phyloP scores from a whole-genome alignment of 2,329 filamentous ascomycete species.

The Fusarium graminum region DNA sequence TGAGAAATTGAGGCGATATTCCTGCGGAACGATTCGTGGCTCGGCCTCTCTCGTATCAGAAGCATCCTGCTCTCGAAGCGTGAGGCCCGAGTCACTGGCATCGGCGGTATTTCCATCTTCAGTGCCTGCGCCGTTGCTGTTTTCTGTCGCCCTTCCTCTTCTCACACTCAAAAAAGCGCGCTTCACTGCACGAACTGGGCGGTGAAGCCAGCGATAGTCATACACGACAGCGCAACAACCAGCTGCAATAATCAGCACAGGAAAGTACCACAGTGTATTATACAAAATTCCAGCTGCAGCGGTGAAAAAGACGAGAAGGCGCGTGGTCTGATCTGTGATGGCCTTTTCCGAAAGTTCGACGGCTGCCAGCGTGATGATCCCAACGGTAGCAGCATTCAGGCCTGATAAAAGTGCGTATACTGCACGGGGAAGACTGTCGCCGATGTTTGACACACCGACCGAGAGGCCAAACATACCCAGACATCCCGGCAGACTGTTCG shows the following conservation, averaged over 20 bases:
- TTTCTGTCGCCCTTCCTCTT: fast-evolving
- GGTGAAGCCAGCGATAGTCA: slow-evolving; percentile 57
- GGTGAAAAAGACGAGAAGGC: slow-evolving; percentile 73
- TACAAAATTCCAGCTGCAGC: slow-evolving; percentile 76
- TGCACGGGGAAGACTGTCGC: slow-evolving; percentile 67
- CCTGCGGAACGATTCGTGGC: slow-evolving; percentile 51
- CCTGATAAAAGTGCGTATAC: slow-evolving; percentile 79
- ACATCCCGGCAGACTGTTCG: slow-evolving; percentile 71
- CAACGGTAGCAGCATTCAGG: slow-evolving; percentile 78
- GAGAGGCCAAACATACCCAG: slow-evolving; percentile 77
- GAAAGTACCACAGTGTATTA: slow-evolving; percentile 82
- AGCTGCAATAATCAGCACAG: slow-evolving; percentile 58
- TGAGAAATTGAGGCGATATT: slow-evolving; percentile 56
- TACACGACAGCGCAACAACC: neutral
- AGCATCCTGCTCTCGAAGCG: neutral
- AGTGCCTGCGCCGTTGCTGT: fast-evolving
- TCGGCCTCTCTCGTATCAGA: neutral
- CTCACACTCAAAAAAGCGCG: fast-evolving
- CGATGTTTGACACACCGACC: slow-evolving; percentile 72
- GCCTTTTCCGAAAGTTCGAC: slow-evolving; percentile 76
- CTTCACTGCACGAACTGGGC: slow-evolving; percentile 13
- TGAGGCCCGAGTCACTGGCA: fast-evolving
- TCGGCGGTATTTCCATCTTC: neutral
- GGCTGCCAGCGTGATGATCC: slow-evolving; percentile 77
- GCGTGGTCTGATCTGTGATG: slow-evolving; percentile 73